Percentiles rank a stretch among this genome's conserved stretches.
These are phyloP conservation scores for Sporothrix brasiliensis DNA, from an alignment of 2,329 filamentous ascomycete genomes.

Conservation along the genomic window DNA sequence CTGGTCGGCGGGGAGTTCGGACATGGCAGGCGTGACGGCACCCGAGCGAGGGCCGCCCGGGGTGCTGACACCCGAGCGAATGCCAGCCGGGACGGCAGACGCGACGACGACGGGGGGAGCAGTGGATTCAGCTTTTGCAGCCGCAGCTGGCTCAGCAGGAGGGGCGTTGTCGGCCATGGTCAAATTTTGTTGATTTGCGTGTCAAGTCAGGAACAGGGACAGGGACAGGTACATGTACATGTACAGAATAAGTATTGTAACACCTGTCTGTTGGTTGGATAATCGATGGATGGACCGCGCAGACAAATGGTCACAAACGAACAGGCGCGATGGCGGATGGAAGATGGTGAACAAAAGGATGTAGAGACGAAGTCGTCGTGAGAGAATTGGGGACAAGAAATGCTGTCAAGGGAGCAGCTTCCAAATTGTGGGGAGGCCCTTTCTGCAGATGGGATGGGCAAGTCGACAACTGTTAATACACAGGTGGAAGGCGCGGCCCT, in stretches of 20 bases:
- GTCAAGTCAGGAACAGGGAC: not conserved
- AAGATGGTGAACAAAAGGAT: not conserved
- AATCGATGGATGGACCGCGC: not conserved
- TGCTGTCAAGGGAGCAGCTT: conserved; percentile 20
- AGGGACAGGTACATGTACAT: not conserved
- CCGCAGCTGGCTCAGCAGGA: not conserved
- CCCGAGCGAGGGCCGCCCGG: conserved; percentile 40
- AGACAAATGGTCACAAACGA: not conserved
- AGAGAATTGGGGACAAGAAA: not conserved
- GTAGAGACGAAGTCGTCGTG: conserved; percentile 2
- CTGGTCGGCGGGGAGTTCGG: conserved; percentile 43
- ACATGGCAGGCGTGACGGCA: conserved; percentile 41
- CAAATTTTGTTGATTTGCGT: no score
- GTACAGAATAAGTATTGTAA: no score
- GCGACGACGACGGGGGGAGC: conserved; percentile 30
- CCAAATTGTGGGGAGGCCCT: conserved; percentile 19
- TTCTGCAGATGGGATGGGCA: not conserved
- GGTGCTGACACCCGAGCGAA: conserved; percentile 38
- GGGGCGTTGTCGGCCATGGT: conserved; percentile 34
- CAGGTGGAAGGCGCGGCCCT: conserved; percentile 7
- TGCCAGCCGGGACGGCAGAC: conserved; percentile 29
- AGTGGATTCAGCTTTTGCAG: not conserved
- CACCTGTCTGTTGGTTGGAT: not conserved
- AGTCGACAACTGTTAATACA: not conserved
- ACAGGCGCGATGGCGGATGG: not conserved